Evolutionary conservation across 805 yeast genomes (phyloP), one percentile per base, ranked within the genome.

Genomic region (Saccharomycopsis fibuligera): DNA sequence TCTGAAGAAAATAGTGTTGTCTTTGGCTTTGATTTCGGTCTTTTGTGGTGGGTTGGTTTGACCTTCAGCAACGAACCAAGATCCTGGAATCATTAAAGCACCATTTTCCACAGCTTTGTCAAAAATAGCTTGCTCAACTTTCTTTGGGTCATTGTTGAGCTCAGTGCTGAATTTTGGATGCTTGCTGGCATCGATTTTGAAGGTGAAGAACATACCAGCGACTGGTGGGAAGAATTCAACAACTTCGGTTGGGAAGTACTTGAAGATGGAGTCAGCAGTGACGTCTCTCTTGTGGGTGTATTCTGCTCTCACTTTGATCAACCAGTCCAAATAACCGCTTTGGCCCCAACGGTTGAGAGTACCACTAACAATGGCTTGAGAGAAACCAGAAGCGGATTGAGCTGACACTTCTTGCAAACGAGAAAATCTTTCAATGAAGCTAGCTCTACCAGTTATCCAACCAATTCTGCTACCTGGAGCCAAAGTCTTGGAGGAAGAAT

Each of bases 401-500:
- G 85, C 75, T 5, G 86, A 70, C 54, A 84, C 90, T 69, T 90
- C 97, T 60, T 85, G 87, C 48, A 83, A 69, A 57, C 93, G 75
- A 45, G 81, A 64, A 58, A 70, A 74, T 57, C 91, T 75, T 65
- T 84, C 88, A 56, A 86, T 61, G 44, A 89, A 63, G 16, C 60
- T 56, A 39, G 70, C 68, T 63, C 85, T 89, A 52, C 84, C 95
- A 23, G 86, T 82, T 53, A 89, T 73, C 96, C 96, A 89, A 47
- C 96, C 96, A 51, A 86, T 62, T 69, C 97, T 81, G 27, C 81
- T 60, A 57, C 96, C 96, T 16, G 97, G 97, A 2, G 96, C 96
- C 48, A 90, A 68, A 23, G 89, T 89, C 70, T 89, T 89, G 46
- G 96, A 88, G 67, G 86, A 83, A 1, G 96, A 85, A 65, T 89